Percentiles rank a stretch among this genome's conserved stretches.
phyloP scores from a whole-genome alignment of 208 protist species.

The Wallacemonas sp. region DNA sequence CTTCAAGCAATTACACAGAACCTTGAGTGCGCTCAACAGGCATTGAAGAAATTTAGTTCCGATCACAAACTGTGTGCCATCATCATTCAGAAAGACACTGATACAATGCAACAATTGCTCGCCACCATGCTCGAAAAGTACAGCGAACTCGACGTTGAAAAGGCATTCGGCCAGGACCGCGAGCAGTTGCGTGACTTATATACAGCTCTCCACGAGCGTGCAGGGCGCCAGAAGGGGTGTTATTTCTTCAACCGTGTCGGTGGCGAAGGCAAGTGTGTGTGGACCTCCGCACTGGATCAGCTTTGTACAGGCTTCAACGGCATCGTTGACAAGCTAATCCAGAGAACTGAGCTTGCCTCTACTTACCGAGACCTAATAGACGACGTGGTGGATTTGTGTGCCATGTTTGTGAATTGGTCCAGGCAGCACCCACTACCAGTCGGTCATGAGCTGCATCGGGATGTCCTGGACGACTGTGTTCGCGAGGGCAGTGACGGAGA shows the following conservation, averaged over 20 bases:
- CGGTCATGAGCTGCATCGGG: constrained; percentile 35
- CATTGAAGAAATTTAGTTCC: constrained; percentile 67
- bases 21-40: constrained; percentile 53
- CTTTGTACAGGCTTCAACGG: constrained; percentile 47
- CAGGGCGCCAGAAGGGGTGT: constrained; percentile 64
- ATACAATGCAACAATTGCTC: constrained; percentile 73
- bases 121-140: constrained; percentile 75
- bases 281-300: constrained; percentile 55
- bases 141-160: constrained; percentile 66
- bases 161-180: constrained; percentile 53
- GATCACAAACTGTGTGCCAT: constrained; percentile 85
- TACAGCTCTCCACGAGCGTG: constrained; percentile 52
- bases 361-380: constrained; percentile 51
- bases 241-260: constrained; percentile 84
- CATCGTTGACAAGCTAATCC: constrained; percentile 45
- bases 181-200: constrained; percentile 58
- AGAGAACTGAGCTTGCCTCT: constrained; percentile 35
- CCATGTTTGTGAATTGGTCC: constrained; percentile 79
- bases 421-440: constrained; percentile 28
- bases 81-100: constrained; percentile 77
- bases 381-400: constrained; percentile 66
- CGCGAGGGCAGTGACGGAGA: constrained; percentile 31
- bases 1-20: constrained; percentile 65
- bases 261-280: constrained; percentile 55
- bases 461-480: constrained; percentile 45